Evolutionary conservation across 306 rosid species (phyloP).

Genomic region (Prunus kanzakura): DNA sequence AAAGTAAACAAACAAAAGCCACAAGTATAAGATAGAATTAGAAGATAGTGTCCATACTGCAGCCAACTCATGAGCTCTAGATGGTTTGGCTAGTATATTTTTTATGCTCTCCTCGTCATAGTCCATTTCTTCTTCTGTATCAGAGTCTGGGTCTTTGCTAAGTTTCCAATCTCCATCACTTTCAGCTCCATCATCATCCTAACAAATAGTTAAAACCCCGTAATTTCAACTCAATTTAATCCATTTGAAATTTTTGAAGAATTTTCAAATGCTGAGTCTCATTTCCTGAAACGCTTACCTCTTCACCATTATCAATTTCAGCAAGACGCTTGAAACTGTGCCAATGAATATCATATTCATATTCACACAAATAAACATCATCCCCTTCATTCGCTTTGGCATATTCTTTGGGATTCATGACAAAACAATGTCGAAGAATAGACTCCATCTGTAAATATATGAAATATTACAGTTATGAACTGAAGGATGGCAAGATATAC

Average conservation of each 20-base stretch:
- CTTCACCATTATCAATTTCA: conserved; percentile 56
- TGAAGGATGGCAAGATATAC: conserved; percentile 10
- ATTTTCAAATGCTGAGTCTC: conserved; percentile 1
- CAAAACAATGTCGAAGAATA: conserved; percentile 72
- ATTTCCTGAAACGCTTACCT: conserved; percentile 41
- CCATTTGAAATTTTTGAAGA: background rate
- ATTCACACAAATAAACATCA: conserved; percentile 80
- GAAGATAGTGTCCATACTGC: conserved; percentile 59
- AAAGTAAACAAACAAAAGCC: conserved; percentile 23
- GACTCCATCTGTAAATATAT: conserved; percentile 69
- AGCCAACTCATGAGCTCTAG: conserved; percentile 53
- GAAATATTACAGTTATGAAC: conserved; percentile 17
- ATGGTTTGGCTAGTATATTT: conserved; percentile 34
- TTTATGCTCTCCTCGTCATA: conserved; percentile 58
- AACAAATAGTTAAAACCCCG: conserved; percentile 20
- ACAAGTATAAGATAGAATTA: conserved; percentile 19
- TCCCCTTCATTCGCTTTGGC: conserved; percentile 83
- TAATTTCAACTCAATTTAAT: background rate
- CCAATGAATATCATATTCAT: conserved; percentile 86
- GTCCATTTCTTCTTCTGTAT: conserved; percentile 67
- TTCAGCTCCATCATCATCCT: conserved; percentile 62
- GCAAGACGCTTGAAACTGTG: conserved; percentile 85
- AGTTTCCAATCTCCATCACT: conserved; percentile 74
- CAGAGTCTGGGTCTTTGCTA: conserved; percentile 51
- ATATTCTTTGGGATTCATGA: conserved; percentile 71